Evolutionary conservation across 129 eudicot species (phyloP), one percentile per base, ranked within the genome.

Genomic region (Calendula officinalis): DNA sequence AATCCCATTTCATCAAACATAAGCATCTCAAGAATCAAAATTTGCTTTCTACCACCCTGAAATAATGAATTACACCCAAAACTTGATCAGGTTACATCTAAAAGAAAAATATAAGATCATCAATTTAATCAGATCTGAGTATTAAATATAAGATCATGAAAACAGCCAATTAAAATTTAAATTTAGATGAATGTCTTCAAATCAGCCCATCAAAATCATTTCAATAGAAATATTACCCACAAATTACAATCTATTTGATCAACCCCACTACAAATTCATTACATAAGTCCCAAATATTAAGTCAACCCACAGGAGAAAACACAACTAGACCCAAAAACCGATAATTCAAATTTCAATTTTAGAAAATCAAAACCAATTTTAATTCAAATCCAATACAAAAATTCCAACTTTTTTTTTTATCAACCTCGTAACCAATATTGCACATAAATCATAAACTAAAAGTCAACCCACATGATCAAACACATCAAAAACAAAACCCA

Each of bases 1-100:
- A 82, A 85, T 68, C 83, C 79, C 77, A 85, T 74, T 3, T 79
- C 81, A 4, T 79, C 85, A 66, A 82, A 76, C 74, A 70, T 62
- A 52, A 66, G 77, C 83, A 83, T 83, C 60, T 30, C 76, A 50
- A 56, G 41, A 35, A 8, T 17, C 33, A 3, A 34, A 39, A 40
- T 7, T 43, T 58, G 43, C 45, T 39, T 64, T 52, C 10, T 11
- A 45, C 35, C 75, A 54, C 43, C 55, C 52, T 65, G 42, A 27
- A 70, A 37, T 56, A 46, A 68, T 17, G 6, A 54, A 72, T 15
- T 54, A 10, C 34, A 46, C 13, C 39, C 51, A 41, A 50, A 13
- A 35, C 30, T 17, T 30, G 22, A n/a, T 40, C 41, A 30, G 8
- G 16, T 6, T 36, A 40, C n/a, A 27, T 3, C 15, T 38, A 65